Evolutionary conservation across 2,329 filamentous ascomycete species (phyloP), one percentile per base, ranked within the genome.

Genomic region (Colletotrichum sp.): DNA sequence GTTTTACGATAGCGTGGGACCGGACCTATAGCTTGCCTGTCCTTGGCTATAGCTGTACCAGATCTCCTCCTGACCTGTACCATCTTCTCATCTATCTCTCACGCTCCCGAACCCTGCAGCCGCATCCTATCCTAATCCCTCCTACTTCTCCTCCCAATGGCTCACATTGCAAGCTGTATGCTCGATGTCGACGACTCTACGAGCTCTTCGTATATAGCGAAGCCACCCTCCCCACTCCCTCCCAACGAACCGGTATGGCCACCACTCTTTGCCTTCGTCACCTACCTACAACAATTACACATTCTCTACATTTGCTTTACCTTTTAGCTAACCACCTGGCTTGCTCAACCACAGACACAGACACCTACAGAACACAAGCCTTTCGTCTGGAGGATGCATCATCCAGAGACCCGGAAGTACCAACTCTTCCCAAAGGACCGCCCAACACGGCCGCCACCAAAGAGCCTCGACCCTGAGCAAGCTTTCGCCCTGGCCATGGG

Each of bases 121-220:
- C 44, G 57, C 68, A 70, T 70, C 28, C 71, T 65, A 62, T 75
- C 59, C 55, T 52, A 52, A 52, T 52, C 44, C 44, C 44, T 52
- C 44, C 44, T 48, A n/a, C 39, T 48, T 9, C 44, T 52, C 44
- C 44, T 80, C 79, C 78, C 83, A 83, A 93, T 93, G 91, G 90
- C 90, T 84, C 91, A 93, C 83, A 92, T 93, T 83, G 90, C 89
- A 82, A 89, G 86, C 80, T 92, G 91, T 82, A 87, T 93, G 85
- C 84, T 89, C 79, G 87, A 88, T 80, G 81, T 83, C 75, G 88
- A 89, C 76, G 86, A 86, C 57, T 79, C 79, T 52, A 78, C 80
- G 72, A 82, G 82, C 77, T 80, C 85, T 76, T 85, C 83, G 81
- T 87, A 89, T 88, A 89, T 90, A 87, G 86, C 87, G 79, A 89